Conservation (phyloP, 768 basidiomycete species). For the Leucosporidium yakuticum region DNA sequence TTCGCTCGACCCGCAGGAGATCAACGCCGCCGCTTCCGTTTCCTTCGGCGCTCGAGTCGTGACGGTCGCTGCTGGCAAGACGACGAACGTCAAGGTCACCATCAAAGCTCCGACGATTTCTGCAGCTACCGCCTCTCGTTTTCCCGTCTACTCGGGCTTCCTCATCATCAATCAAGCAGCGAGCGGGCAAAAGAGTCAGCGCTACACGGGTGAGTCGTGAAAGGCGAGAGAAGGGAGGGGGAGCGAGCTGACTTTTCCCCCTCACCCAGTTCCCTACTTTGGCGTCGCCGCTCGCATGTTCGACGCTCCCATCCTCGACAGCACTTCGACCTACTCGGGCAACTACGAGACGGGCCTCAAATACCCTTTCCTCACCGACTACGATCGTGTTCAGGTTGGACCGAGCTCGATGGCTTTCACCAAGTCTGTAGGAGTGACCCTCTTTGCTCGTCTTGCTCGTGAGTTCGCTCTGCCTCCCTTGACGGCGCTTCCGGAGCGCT, state of each 20-base stretch:
- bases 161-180: conserved; percentile 41
- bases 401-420: too few species aligned
- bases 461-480: not conserved
- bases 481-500: not conserved
- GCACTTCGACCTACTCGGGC: conserved; percentile 40
- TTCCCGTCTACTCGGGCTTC: conserved; percentile 45
- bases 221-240: not conserved
- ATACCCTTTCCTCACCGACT: not conserved
- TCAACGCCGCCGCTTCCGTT: not conserved
- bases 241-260: not conserved
- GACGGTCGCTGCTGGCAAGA: conserved; percentile 44
- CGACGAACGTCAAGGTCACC: conserved; percentile 35
- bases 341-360: not conserved
- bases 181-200: not conserved
- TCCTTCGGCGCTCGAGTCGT: conserved; percentile 36
- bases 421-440: too few species aligned
- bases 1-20: not conserved
- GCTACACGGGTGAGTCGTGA: not conserved
- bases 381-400: too few species aligned
- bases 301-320: conserved; percentile 53
- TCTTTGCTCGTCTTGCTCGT: not conserved
- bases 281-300: conserved; percentile 49
- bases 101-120: conserved; percentile 40
- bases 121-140: conserved; percentile 36
- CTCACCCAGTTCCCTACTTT: conserved; percentile 50